Conservation (phyloP, 805 yeast species). For the Komagataella kurtzmanii region DNA sequence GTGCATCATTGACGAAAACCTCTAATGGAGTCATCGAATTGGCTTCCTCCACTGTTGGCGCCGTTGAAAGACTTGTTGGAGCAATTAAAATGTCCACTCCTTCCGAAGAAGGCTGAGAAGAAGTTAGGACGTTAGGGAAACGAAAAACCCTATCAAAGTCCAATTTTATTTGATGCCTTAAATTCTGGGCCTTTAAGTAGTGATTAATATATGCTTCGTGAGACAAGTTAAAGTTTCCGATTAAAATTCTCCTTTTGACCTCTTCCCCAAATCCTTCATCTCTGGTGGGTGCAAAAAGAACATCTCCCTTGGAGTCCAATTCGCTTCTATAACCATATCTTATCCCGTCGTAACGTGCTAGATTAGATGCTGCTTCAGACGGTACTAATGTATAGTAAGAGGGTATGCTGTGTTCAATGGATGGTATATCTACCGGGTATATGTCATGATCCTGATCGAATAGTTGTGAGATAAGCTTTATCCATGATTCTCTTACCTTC, state of each 20-base stretch:
- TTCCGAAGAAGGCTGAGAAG: conserved; percentile 8
- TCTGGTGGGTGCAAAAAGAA: conserved; percentile 46
- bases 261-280: conserved; percentile 62
- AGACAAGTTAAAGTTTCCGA: conserved; percentile 81
- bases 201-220: conserved; percentile 63
- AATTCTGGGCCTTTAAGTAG: conserved; percentile 58
- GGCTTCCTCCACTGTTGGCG: conserved; percentile 42
- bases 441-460: conserved; percentile 39
- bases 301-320: conserved; percentile 17
- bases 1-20: conserved; percentile 60
- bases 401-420: conserved; percentile 53
- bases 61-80: conserved; percentile 53
- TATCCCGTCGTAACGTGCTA: conserved; percentile 83
- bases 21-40: conserved; percentile 19
- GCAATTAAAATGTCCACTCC: conserved; percentile 59
- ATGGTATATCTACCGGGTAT: conserved; percentile 56
- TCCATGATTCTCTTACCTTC: conserved; percentile 34
- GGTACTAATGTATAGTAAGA: conserved; percentile 82
- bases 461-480: conserved; percentile 27
- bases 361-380: conserved; percentile 88
- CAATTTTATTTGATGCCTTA: conserved; percentile 43
- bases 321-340: conserved; percentile 54
- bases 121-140: conserved; percentile 27
- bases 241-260: conserved; percentile 67
- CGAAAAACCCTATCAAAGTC: conserved; percentile 59